Conservation (phyloP, 2,329 filamentous ascomycete genomes). For the Beauveria sp. region DNA sequence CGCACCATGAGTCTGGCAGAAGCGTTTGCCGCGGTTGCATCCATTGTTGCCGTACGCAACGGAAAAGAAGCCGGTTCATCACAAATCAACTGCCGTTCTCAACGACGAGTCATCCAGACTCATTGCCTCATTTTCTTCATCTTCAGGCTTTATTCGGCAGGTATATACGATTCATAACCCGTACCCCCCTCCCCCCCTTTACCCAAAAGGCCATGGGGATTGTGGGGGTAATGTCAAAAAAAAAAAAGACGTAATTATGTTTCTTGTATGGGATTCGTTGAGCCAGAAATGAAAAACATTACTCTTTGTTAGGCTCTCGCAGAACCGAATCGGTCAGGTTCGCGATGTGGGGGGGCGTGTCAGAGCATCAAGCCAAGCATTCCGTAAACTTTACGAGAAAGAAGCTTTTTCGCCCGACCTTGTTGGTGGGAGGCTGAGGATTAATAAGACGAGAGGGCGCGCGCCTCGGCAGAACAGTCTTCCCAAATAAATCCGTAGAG, state of each 20-base stretch:
- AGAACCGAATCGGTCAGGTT: not conserved
- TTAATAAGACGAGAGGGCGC: too few relatives aligned
- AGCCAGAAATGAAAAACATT: too few relatives aligned
- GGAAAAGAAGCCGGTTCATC: not conserved
- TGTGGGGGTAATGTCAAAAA: not conserved
- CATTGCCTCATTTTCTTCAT: not conserved
- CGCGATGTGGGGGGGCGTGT: not conserved
- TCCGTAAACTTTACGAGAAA: not conserved
- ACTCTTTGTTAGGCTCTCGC: not conserved
- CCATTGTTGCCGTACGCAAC: not conserved
- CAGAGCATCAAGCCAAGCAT: not conserved
- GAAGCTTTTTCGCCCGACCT: not conserved
- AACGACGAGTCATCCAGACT: not conserved
- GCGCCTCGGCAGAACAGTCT: too few relatives aligned
- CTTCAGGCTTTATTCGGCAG: not conserved
- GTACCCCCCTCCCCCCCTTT: not conserved
- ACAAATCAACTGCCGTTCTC: not conserved
- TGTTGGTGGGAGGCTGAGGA: too few relatives aligned
- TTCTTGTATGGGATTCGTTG: too few relatives aligned
- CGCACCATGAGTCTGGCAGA: too few relatives aligned
- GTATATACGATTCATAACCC: not conserved
- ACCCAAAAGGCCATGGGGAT: not conserved
- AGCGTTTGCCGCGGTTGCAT: not conserved
- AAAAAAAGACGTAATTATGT: too few relatives aligned
- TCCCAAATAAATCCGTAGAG: too few relatives aligned